Conservation (phyloP, 2,329 filamentous ascomycete species). For the Teratosphaeria destructans region DNA sequence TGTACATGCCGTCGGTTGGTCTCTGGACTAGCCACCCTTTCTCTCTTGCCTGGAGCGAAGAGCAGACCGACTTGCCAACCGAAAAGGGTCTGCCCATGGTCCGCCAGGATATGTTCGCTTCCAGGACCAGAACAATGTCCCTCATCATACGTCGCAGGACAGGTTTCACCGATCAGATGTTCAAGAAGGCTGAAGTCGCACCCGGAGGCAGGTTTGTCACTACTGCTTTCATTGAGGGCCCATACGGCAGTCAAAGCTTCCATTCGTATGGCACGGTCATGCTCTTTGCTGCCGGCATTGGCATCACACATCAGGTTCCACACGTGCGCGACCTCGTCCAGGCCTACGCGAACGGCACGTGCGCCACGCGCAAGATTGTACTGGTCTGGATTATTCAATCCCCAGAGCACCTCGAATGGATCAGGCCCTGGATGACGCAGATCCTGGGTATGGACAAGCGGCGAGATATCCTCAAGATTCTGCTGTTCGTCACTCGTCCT, state of each 20-base stretch:
- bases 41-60: constrained; percentile 67
- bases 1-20: constrained; percentile 65
- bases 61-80: constrained; percentile 31
- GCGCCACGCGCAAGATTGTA: constrained; percentile 70
- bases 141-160: constrained; percentile 81
- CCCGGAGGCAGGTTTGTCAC: constrained; percentile 49
- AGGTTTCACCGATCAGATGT: constrained; percentile 77
- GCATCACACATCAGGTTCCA: constrained; percentile 89
- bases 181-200: constrained; percentile 51
- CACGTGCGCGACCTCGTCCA: constrained; percentile 61
- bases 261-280: constrained; percentile 87
- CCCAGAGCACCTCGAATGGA: constrained; percentile 84
- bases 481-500: constrained; percentile 83
- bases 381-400: constrained; percentile 91
- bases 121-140: constrained; percentile 50
- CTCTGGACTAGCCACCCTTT: constrained; percentile 70
- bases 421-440: constrained; percentile 79
- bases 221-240: constrained; percentile 73
- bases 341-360: constrained; percentile 54
- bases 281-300: constrained; percentile 83
- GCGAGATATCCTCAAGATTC: constrained; percentile 71
- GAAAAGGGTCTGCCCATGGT: constrained; percentile 40
- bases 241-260: constrained; percentile 70
- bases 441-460: constrained; percentile 73
- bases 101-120: constrained; percentile 41